phyloP scores from a whole-genome alignment of 306 rosid genomes.

The Ceratonia siliqua region DNA sequence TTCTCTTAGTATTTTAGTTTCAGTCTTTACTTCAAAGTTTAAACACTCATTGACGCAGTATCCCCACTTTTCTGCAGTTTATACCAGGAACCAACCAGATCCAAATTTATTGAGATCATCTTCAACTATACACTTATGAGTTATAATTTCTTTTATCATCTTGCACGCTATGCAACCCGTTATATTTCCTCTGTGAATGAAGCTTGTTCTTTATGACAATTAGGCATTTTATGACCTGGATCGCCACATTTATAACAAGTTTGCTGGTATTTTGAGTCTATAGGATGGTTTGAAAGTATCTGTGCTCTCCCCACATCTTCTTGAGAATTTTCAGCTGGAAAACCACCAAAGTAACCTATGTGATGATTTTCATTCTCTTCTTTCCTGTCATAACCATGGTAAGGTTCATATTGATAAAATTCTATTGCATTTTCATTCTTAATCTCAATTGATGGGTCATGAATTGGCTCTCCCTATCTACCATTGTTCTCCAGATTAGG shows the following conservation, averaged over 20 bases:
- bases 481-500: constrained; percentile 40
- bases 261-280: constrained; percentile 26
- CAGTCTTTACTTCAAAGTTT: too few relatives aligned
- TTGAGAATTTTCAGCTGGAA: constrained; percentile 30
- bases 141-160: constrained; percentile 15
- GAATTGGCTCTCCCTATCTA: constrained; percentile 45
- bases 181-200: constrained; percentile 27
- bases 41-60: constrained; percentile 14
- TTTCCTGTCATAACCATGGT: constrained; percentile 42
- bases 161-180: constrained; percentile 26
- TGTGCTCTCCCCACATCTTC: constrained; percentile 33
- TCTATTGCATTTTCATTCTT: constrained; percentile 33
- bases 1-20: too few relatives aligned
- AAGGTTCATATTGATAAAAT: constrained; percentile 56
- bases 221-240: constrained; percentile 49
- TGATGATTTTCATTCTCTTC: constrained; percentile 35
- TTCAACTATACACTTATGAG: constrained; percentile 22
- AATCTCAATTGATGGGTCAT: constrained; percentile 26
- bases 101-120: constrained; percentile 33
- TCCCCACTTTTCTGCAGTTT: constrained; percentile 33
- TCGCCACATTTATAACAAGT: constrained; percentile 53
- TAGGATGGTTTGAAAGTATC: constrained; percentile 19
- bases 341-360: constrained; percentile 37
- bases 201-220: constrained; percentile 44
- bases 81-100: constrained; percentile 25